Conservation (phyloP, 2,329 filamentous ascomycete species). For the Rutstroemia sydowiana region DNA sequence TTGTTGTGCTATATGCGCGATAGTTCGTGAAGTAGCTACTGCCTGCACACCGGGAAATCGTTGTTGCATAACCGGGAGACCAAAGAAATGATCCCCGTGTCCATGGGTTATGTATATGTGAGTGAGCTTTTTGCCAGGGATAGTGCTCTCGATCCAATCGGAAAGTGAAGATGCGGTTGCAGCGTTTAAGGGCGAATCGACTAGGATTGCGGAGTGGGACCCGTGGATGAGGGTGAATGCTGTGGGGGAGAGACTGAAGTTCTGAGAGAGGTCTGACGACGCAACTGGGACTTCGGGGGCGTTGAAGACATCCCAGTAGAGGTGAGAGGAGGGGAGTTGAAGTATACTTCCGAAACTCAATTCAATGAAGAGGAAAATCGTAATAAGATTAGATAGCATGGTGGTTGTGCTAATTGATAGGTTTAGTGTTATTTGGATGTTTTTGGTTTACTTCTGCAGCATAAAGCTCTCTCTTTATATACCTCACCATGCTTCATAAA, state of each 20-base stretch:
- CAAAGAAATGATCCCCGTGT: constrained; percentile 36
- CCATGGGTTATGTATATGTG: constrained; percentile 36
- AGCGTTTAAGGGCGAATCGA: background rate
- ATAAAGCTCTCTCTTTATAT: too few species aligned
- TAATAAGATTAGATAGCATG: background rate
- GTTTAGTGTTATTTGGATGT: too few species aligned
- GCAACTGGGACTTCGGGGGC: background rate
- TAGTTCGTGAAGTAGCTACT: background rate
- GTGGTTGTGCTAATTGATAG: too few species aligned
- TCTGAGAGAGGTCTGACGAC: background rate
- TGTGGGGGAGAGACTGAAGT: background rate
- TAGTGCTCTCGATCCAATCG: constrained; percentile 31
- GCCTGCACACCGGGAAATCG: constrained; percentile 26
- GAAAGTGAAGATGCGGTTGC: constrained; percentile 20
- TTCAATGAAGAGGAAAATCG: background rate
- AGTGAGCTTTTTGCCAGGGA: constrained; percentile 24
- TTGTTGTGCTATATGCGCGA: background rate
- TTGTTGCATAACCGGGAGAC: constrained; percentile 24
- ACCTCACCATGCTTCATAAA: too few species aligned
- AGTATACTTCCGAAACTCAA: background rate
- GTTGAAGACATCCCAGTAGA: background rate
- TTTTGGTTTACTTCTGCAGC: too few species aligned
- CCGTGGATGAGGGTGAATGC: background rate
- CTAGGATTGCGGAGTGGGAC: background rate
- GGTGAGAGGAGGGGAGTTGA: background rate